These are phyloP conservation scores for Chlorella sp. DNA, from an alignment of 139 green algal genomes.

Conservation along the genomic window DNA sequence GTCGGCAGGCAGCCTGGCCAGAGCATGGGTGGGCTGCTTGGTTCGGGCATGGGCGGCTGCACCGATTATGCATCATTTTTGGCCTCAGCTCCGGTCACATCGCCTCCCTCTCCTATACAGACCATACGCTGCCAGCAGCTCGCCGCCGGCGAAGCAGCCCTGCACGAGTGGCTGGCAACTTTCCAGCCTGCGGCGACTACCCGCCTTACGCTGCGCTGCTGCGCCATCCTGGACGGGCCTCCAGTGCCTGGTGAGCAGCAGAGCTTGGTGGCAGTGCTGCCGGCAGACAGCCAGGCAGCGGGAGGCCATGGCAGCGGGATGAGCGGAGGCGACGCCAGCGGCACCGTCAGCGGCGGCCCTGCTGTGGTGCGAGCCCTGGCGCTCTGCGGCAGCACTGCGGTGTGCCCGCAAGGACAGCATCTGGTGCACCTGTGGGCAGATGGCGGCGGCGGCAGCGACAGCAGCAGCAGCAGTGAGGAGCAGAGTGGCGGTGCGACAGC, in stretches of 20 bases:
- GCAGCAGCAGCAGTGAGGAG: not conserved
- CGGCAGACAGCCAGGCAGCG: not conserved
- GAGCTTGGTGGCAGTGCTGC: constrained; percentile 33
- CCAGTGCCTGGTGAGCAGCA: constrained; percentile 19
- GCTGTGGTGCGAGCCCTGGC: constrained; percentile 34
- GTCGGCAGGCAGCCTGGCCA: too few species aligned
- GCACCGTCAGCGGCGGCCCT: not conserved
- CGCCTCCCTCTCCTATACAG: not conserved
- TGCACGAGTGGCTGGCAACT: constrained; percentile 20
- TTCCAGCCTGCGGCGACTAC: not conserved
- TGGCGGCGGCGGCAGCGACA: not conserved
- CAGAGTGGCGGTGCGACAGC: not conserved
- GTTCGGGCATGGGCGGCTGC: too few species aligned
- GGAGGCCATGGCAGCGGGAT: not conserved
- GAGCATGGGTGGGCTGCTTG: too few species aligned
- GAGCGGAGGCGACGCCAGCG: not conserved
- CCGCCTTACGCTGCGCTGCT: constrained; percentile 3
- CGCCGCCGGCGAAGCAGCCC: not conserved
- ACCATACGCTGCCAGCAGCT: constrained; percentile 25
- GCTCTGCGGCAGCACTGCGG: constrained; percentile 22
- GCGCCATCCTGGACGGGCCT: constrained; percentile 32
- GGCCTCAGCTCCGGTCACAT: not conserved
- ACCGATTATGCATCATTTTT: not conserved
- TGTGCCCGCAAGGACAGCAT: constrained; percentile 15
- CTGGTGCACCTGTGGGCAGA: constrained; percentile 25